Evolutionary conservation across 768 basidiomycete species (phyloP), one percentile per base, ranked within the genome.

Genomic region (Trametes cinnabarina): DNA sequence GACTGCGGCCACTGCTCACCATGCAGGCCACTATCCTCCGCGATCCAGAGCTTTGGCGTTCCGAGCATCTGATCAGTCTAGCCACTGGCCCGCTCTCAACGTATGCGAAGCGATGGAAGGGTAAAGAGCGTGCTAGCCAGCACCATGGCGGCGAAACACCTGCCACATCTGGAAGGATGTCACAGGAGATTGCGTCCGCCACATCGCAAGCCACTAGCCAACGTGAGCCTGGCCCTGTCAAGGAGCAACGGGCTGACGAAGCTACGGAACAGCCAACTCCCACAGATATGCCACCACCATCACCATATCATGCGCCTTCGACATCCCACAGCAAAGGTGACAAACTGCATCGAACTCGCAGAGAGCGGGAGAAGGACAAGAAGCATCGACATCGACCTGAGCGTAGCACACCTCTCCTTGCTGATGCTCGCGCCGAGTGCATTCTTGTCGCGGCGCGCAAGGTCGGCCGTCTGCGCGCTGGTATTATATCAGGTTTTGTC

Each of bases 391-490:
- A 22, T 48, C 62, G 55, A 47, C 41, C 46, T 26, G 17, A 17
- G 9, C 15, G 26, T 39, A 7, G 41, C 5, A 65, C 34, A 68
- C 80, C 39, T 57, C 80, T 42, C 68, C 78, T 60, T 73, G 61
- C 85, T 2, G 90, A 92, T 60, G 90, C 89, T 4, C 80, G 86
- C 44, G 77, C 79, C 0, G 89, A 91, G 63, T 88, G 88, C 63
- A 72, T 90, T 11, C 75, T 92, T 1, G 73, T 88, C 12, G 89
- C 89, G 3, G 85, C 87, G 9, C 81, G 87, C n/a, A 84, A 75
- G 51, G 77, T 90, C 3, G 88, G 88, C 4, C 79, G 82, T 30
- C 77, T 83, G 52, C 81, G 88, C 8, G 80, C 83, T 0, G 78
- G 78, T 4, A 53, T 82, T n/a, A 67, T 85, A 20, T 78, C 82